These are phyloP conservation scores for Bassia scoparia DNA, from an alignment of 148 eudicot genomes.

Conservation along the genomic window DNA sequence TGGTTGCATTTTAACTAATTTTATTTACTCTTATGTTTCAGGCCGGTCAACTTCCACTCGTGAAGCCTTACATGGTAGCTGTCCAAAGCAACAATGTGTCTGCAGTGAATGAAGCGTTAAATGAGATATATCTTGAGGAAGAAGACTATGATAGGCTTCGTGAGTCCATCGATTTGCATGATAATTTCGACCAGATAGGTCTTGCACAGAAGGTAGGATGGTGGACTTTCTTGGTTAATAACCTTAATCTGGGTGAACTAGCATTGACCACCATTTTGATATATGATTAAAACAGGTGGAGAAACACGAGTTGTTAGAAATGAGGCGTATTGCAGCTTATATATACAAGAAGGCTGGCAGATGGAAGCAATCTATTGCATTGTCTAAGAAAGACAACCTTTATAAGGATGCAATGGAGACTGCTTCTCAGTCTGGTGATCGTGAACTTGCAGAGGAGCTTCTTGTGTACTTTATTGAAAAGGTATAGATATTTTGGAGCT, in stretches of 20 bases:
- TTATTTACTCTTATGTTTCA: constrained; percentile 24
- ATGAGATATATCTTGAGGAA: constrained; percentile 95
- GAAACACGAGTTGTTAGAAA: constrained; percentile 93
- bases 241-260: not conserved
- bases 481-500: constrained; percentile 32
- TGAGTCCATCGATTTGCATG: constrained; percentile 88
- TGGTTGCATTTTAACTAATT: not conserved
- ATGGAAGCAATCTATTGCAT: constrained; percentile 94
- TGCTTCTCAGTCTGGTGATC: constrained; percentile 96
- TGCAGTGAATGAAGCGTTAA: constrained; percentile 94
- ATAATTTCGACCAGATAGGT: constrained; percentile 96
- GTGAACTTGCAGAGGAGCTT: constrained; percentile 95
- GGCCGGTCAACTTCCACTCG: constrained; percentile 95
- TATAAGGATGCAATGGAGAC: constrained; percentile 99
- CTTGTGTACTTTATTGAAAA: constrained; percentile 91
- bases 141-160: constrained; percentile 95
- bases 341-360: constrained; percentile 96
- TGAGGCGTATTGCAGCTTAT: constrained; percentile 97
- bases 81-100: constrained; percentile 94
- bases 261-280: not conserved
- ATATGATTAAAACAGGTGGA: constrained; percentile 58
- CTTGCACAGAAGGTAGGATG: constrained; percentile 79
- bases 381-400: constrained; percentile 86
- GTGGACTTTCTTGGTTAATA: not conserved
- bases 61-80: constrained; percentile 97